phyloP scores from a whole-genome alignment of 2,329 filamentous ascomycete species.

The Cladosporium sp. region DNA sequence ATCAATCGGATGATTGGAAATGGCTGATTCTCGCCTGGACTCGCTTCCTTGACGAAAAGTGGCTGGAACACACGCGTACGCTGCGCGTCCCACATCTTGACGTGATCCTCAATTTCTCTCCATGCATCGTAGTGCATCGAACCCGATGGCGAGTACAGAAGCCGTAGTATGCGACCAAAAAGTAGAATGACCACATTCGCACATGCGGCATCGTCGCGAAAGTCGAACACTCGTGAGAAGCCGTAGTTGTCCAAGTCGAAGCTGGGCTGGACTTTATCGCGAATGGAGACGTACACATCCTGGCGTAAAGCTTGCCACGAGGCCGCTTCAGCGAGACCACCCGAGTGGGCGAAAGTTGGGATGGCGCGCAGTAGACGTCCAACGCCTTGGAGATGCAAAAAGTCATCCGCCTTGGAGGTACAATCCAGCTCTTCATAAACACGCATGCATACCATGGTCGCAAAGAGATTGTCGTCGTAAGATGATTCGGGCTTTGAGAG shows the following conservation, averaged over 20 bases:
- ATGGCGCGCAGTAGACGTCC: slow-evolving; percentile 44
- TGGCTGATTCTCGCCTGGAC: slow-evolving; percentile 24
- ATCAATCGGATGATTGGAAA: slow-evolving; percentile 40
- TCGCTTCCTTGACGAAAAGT: slow-evolving; percentile 31
- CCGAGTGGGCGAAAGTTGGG: slow-evolving; percentile 43
- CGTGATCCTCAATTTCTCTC: slow-evolving; percentile 24
- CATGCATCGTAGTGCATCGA: slow-evolving; percentile 20
- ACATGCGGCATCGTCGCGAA: slow-evolving; percentile 43
- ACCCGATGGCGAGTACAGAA: slow-evolving; percentile 22
- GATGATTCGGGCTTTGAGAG: slow-evolving; percentile 32
- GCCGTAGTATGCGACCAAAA: slow-evolving; percentile 43
- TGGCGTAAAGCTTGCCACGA: slow-evolving; percentile 48
- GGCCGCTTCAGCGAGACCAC: slow-evolving; percentile 44
- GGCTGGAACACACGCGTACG: slow-evolving; percentile 33
- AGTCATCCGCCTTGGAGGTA: slow-evolving; percentile 32
- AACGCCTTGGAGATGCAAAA: slow-evolving; percentile 44
- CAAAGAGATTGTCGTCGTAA: slow-evolving; percentile 39
- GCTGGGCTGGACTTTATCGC: slow-evolving; percentile 42
- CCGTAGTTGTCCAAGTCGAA: slow-evolving; percentile 44
- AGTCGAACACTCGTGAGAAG: slow-evolving; percentile 41
- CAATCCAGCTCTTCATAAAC: slow-evolving; percentile 42
- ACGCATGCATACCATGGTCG: slow-evolving; percentile 39
- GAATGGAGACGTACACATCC: slow-evolving; percentile 45
- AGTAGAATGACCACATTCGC: slow-evolving; percentile 44
- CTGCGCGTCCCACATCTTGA: slow-evolving; percentile 29